Base-by-base conservation (phyloP, 495 filamentous ascomycete genomes). In the Penicillium simplicissimum region DNA sequence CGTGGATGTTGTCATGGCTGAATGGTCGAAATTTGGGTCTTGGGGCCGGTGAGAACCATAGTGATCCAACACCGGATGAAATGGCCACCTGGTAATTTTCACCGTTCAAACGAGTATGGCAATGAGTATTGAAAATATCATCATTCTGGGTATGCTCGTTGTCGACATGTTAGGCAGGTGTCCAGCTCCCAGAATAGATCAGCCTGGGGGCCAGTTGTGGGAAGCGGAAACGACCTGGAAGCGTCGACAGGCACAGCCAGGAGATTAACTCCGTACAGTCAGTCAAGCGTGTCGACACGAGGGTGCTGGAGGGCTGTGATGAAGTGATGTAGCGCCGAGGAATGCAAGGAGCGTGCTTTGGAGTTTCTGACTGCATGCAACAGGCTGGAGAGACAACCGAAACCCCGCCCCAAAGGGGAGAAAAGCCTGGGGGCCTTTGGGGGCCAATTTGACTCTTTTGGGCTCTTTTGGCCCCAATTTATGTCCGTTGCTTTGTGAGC, bases 231-330 rank as follows among this genome's bases (percentile, higher is more conserved):
- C 13, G 43, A 25, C 25, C 3, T 13, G 11, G 14, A 4, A 28
- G 43, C 8, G 4, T 48, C 21, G 35, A 28, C 8, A 43, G 5
- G 23, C n/a, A 40, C 11, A 55, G 35, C 7, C 52, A n/a, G 37
- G 9, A 15, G 4, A 40, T 52, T 19, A 17, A 43, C 28, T 52
- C 49, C 49, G 49, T 52, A 52, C 28, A 52, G 49, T 52, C 28
- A 52, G n/a, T 52, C 28, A 35, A 7, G 40, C 2, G 40, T 43
- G 40, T 43, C 11, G 13, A 0, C 1, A 38, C 13, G 36, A 38
- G 36, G n/a, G 17, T 43, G 6, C n/a, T 43, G 7, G 40, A 17
- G 40, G 37, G 13, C 14, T 40, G 37, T 40, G 37, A 40, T 15
- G 40, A 7, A 14, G 40, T 19, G 40, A 43, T 11, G 40, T 43